phyloP scores from a whole-genome alignment of 139 green algal species.

The Auxenochlorella protothecoides region DNA sequence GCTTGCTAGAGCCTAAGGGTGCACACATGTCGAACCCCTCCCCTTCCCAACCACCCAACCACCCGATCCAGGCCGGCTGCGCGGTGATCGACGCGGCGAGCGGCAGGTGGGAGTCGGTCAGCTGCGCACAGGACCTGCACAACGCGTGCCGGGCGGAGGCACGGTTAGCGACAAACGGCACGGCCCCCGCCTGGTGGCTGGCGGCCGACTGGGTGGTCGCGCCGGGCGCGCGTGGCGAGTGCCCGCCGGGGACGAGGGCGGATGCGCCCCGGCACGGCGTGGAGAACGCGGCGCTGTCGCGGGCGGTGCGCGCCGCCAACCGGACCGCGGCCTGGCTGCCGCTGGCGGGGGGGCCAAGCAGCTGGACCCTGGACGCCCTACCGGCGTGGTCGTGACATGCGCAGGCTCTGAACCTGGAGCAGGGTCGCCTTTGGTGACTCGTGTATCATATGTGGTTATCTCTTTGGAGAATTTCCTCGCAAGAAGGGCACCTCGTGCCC shows the following conservation, averaged over 20 bases:
- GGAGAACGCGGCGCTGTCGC: conserved; percentile 32
- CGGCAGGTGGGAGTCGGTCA: no score
- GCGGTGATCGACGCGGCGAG: no score
- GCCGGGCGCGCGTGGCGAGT: conserved; percentile 10
- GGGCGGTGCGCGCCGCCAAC: neutral
- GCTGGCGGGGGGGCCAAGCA: conserved; percentile 12
- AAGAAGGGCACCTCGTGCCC: neutral
- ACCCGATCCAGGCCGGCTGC: no score
- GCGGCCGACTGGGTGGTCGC: conserved; percentile 6
- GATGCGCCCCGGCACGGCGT: conserved; percentile 29
- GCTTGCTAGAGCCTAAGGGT: no score
- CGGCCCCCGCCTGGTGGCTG: neutral
- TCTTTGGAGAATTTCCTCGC: neutral
- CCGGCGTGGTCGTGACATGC: neutral
- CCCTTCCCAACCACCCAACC: no score
- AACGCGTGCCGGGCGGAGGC: conserved; percentile 17
- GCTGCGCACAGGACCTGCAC: no score
- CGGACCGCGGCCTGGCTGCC: conserved; percentile 31
- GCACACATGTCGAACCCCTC: no score
- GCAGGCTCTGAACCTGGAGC: neutral
- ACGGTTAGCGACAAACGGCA: neutral
- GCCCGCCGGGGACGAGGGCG: conserved; percentile 22
- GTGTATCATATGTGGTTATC: neutral
- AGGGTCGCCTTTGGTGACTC: neutral
- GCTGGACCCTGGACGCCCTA: conserved; percentile 14